phyloP scores from a whole-genome alignment of 768 basidiomycete genomes.

The Psilocybe cubensis region DNA sequence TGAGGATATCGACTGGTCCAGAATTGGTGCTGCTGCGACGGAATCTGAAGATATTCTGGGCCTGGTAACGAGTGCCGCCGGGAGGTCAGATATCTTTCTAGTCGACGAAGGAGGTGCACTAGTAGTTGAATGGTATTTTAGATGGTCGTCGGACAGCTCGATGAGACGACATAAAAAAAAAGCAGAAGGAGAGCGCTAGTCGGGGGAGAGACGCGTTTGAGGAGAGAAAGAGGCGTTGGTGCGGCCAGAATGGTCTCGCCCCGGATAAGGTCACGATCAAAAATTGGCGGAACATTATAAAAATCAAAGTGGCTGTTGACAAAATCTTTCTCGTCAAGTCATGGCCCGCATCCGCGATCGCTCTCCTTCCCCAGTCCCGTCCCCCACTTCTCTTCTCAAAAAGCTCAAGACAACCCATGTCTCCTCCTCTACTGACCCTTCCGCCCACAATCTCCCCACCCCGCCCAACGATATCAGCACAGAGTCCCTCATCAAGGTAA shows the following conservation, averaged over 20 bases:
- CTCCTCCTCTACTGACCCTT: slow-evolving; percentile 5
- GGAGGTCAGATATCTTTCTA: too few species aligned
- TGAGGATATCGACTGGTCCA: not conserved
- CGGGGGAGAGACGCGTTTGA: not conserved
- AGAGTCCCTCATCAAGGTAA: slow-evolving; percentile 16
- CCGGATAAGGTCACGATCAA: slow-evolving; percentile 7
- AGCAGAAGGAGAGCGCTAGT: not conserved
- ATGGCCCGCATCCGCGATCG: slow-evolving; percentile 47
- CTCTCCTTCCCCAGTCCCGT: slow-evolving; percentile 42
- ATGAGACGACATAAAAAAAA: too few species aligned
- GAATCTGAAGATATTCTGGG: not conserved
- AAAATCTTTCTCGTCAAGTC: not conserved
- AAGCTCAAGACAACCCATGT: slow-evolving; percentile 32
- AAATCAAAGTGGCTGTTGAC: not conserved
- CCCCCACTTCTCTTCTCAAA: slow-evolving; percentile 25
- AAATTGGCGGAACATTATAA: slow-evolving; percentile 6
- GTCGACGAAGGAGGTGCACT: too few species aligned
- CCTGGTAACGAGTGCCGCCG: not conserved
- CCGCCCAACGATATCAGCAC: slow-evolving; percentile 18
- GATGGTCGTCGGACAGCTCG: too few species aligned
- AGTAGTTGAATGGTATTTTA: too few species aligned
- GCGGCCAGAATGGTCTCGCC: slow-evolving; percentile 11
- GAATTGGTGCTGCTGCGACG: not conserved
- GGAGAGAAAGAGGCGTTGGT: not conserved
- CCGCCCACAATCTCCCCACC: slow-evolving; percentile 13